Percentiles rank a stretch among this genome's conserved stretches.
phyloP scores from a whole-genome alignment of 2,329 filamentous ascomycete species.

The Gyromitra esculenta region DNA sequence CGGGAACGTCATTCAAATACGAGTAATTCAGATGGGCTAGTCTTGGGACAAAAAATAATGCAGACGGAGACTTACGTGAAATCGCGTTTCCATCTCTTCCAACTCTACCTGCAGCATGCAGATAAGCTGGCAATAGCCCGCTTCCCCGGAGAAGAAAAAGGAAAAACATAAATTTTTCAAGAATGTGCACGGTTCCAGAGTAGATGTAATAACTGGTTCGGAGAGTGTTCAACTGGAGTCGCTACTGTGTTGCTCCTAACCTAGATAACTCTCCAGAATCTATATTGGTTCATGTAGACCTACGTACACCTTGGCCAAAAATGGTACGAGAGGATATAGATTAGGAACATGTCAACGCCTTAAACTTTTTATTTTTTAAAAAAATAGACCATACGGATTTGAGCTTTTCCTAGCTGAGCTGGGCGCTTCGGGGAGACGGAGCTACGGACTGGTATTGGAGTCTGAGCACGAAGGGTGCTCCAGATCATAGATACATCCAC shows the following conservation, averaged over 20 bases:
- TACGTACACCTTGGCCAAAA: slow-evolving; percentile 5
- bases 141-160: not conserved
- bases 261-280: not conserved
- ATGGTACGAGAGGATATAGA: slow-evolving; percentile 7
- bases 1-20: too few relatives aligned
- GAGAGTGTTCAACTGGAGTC: not conserved
- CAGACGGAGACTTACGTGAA: not conserved
- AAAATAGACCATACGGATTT: not conserved
- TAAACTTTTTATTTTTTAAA: too few relatives aligned
- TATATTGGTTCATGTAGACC: not conserved
- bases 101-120: slow-evolving; percentile 1
- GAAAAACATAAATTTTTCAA: not conserved
- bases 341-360: too few relatives aligned
- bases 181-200: not conserved
- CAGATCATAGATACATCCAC: slow-evolving; percentile 10
- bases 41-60: slow-evolving; percentile 13
- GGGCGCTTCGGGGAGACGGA: not conserved
- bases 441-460: not conserved
- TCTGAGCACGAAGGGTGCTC: not conserved
- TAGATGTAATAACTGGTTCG: slow-evolving; percentile 9
- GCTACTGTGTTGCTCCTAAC: not conserved
- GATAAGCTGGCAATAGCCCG: not conserved
- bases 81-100: not conserved
- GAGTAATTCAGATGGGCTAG: slow-evolving; percentile 11
- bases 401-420: not conserved